Evolutionary conservation across 1,139 yeast genomes (phyloP).

Genomic region (Candida sp.): DNA sequence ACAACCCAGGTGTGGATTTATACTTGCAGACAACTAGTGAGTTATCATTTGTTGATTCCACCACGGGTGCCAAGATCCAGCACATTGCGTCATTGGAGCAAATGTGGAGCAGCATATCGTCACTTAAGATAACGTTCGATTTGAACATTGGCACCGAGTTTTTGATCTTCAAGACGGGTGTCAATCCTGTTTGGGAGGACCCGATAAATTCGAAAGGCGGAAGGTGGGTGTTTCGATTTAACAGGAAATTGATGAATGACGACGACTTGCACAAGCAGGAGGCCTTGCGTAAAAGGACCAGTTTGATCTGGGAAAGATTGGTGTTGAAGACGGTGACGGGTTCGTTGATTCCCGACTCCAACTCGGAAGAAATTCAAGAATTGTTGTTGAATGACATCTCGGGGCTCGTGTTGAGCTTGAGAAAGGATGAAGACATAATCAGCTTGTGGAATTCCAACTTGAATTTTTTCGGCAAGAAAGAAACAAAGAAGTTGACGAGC

Average conservation of each 20-base stretch:
- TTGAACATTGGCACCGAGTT: slow-evolving; percentile 61
- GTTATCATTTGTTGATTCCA: slow-evolving; percentile 31
- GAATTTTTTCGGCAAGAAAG: slow-evolving; percentile 26
- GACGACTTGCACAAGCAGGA: slow-evolving; percentile 9
- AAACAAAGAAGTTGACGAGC: slow-evolving; percentile 38
- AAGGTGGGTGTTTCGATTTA: slow-evolving; percentile 64
- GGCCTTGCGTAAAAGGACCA: slow-evolving; percentile 38
- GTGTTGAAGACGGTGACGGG: slow-evolving; percentile 50
- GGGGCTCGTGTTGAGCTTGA: slow-evolving; percentile 55
- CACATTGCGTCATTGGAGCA: slow-evolving; percentile 61
- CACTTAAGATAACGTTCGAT: slow-evolving; percentile 50
- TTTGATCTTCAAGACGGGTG: slow-evolving; percentile 64
- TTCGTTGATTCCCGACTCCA: slow-evolving; percentile 39
- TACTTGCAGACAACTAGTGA: slow-evolving; percentile 49
- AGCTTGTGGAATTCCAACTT: slow-evolving; percentile 59
- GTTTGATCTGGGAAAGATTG: slow-evolving; percentile 57
- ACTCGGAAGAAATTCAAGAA: slow-evolving; percentile 35
- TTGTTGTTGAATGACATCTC: slow-evolving; percentile 49
- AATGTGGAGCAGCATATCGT: slow-evolving; percentile 59
- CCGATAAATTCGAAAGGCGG: slow-evolving; percentile 68
- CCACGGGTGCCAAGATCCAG: slow-evolving; percentile 26
- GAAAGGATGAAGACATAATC: slow-evolving; percentile 55
- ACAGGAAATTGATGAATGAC: slow-evolving; percentile 26
- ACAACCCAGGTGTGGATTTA: slow-evolving; percentile 34
- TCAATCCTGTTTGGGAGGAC: slow-evolving; percentile 77